A percentile compares a stretch with the other conserved stretches of the same genome.
These are phyloP conservation scores for Umbelopsis ramanniana DNA, from an alignment of 192 early-diverging fungal genomes.

Conservation along the genomic window DNA sequence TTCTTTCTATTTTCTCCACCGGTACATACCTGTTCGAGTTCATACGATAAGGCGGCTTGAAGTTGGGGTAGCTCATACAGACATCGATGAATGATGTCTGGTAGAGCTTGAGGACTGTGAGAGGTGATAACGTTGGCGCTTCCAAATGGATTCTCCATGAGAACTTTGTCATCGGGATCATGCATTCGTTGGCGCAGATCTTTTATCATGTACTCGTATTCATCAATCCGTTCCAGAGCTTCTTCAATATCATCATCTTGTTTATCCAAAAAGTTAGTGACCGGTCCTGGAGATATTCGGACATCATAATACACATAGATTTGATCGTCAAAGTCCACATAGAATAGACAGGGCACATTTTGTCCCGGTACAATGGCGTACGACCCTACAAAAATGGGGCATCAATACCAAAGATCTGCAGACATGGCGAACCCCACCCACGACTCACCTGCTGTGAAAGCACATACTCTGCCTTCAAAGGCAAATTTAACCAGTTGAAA, in stretches of 20 bases:
- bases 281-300: conserved; percentile 49
- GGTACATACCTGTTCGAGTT: conserved; percentile 2
- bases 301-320: conserved; percentile 64
- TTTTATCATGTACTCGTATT: conserved; percentile 27
- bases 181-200: not conserved
- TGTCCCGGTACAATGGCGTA: conserved; percentile 52
- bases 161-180: conserved; percentile 17
- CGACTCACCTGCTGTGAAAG: conserved; percentile 59
- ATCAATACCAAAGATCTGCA: not conserved
- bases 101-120: conserved; percentile 25
- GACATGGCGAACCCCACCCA: too few relatives aligned
- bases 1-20: too few relatives aligned
- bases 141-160: not conserved
- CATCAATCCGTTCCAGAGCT: conserved; percentile 33
- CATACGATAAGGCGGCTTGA: conserved; percentile 8
- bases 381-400: conserved; percentile 37
- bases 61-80: conserved; percentile 36
- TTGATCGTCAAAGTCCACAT: conserved; percentile 66
- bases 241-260: conserved; percentile 46
- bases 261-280: conserved; percentile 49
- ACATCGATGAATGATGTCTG: conserved; percentile 41
- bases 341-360: conserved; percentile 62
- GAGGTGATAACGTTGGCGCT: not conserved
- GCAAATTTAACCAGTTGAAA: conserved; percentile 59
- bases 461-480: conserved; percentile 62